Percentiles rank a stretch among this genome's conserved stretches.
phyloP scores from a whole-genome alignment of 1,139 yeast species.

The Geotrichum europaeum region DNA sequence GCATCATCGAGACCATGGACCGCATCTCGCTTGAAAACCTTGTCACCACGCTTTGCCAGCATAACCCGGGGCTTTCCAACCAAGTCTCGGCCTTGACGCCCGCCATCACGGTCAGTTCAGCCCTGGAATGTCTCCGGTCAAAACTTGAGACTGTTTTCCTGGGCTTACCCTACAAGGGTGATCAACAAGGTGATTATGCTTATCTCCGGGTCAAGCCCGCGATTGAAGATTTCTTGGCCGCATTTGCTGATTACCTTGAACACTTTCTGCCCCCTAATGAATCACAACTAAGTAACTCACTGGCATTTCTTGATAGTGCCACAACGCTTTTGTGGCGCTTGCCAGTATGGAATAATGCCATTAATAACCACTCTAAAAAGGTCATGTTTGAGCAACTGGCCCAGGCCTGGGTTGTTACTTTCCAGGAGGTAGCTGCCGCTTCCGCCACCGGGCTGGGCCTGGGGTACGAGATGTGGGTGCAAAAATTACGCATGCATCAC shows the following conservation, averaged over 20 bases:
- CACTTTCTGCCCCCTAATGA: constrained; percentile 78
- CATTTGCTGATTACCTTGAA: constrained; percentile 73
- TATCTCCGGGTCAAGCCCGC: constrained; percentile 71
- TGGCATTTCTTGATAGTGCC: constrained; percentile 62
- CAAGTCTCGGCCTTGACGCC: constrained; percentile 55
- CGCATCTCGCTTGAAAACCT: constrained; percentile 49
- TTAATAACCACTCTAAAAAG: constrained; percentile 65
- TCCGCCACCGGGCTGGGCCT: constrained; percentile 35
- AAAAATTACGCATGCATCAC: constrained; percentile 55
- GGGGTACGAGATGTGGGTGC: constrained; percentile 48
- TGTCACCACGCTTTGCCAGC: constrained; percentile 46
- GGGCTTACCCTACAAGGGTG: constrained; percentile 70
- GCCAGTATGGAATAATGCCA: constrained; percentile 66
- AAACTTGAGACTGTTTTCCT: constrained; percentile 45
- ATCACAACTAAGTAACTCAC: constrained; percentile 48
- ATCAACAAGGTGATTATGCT: constrained; percentile 73
- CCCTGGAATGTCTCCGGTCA: constrained; percentile 45
- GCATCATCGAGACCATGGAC: constrained; percentile 65
- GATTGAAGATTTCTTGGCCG: constrained; percentile 68
- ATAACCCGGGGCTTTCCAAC: constrained; percentile 56
- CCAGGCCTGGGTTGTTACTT: constrained; percentile 64
- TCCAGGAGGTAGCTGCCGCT: constrained; percentile 44
- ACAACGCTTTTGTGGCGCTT: constrained; percentile 58
- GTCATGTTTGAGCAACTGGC: constrained; percentile 78
- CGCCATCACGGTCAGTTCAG: constrained; percentile 48